Evolutionary conservation across 2,329 filamentous ascomycete genomes (phyloP), one percentile per base, ranked within the genome.

Genomic region (Fusarium miscanthi): DNA sequence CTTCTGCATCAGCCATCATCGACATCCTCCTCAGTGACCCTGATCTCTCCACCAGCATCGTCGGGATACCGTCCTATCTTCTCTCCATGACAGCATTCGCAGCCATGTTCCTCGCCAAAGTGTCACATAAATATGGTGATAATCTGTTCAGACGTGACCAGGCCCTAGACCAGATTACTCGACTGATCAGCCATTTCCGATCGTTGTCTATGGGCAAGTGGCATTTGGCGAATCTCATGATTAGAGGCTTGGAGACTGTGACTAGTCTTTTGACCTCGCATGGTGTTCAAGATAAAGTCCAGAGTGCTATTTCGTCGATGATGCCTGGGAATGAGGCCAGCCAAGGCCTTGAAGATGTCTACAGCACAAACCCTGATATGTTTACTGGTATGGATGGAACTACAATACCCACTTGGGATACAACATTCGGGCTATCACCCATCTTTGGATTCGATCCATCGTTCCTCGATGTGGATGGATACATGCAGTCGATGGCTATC

Each of bases 1-100:
- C 72, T 0, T 83, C 85, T 0, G 84, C 85, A 2, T 83, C 80
- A 0, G 80, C 82, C 3, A 86, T 85, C 31, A 80, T 87, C 35
- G 81, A 85, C 37, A 79, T 85, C 49, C 79, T 87, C 3, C 75
- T 85, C 2, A 81, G 77, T 0, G 84, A 86, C 25, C 75, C 79
- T 0, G 82, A 85, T 33, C 80, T 87, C 2, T 80, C 82, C 2
- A 79, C 80, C 12, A 81, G 81, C 0, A 80, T 82, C 2, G 74
- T 72, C 68, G 84, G 86, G 1, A 85, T 87, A 71, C 86, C 86
- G 0, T 84, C 85, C 3, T 87, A 87, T 51, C 81, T 87, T 16
- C 84, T 86, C 59, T 85, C 84, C 14, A 88, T 87, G 86, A 86
- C 85, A 0, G 85, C 84, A 0, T 87, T 87, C 63, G 85, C 86